Conservation (phyloP, 2,329 filamentous ascomycete species). For the Metarhizium humberi region DNA sequence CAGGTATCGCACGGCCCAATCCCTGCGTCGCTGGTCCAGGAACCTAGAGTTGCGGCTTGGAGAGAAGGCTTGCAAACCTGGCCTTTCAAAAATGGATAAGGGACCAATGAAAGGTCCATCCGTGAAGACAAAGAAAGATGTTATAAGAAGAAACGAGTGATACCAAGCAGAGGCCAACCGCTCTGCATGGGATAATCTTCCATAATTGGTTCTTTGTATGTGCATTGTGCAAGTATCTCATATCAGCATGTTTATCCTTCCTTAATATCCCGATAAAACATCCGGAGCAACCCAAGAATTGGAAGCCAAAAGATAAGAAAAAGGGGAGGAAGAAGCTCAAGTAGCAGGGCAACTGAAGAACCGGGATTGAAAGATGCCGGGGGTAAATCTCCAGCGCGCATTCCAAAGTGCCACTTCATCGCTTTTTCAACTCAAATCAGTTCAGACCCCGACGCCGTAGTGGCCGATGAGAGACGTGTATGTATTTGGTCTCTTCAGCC, state of each 20-base stretch:
- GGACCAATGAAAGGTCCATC: background rate
- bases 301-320: background rate
- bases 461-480: background rate
- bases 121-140: background rate
- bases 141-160: background rate
- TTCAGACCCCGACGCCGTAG: background rate
- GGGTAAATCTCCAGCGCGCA: background rate
- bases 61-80: background rate
- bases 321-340: background rate
- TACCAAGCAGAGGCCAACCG: background rate
- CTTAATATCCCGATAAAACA: background rate
- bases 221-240: slow-evolving; percentile 3
- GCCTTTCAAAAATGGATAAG: background rate
- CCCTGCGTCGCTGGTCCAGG: background rate
- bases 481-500: background rate
- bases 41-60: background rate
- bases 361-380: background rate
- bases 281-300: background rate
- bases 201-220: background rate
- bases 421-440: background rate
- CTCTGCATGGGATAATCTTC: background rate
- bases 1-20: background rate
- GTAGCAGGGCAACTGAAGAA: background rate
- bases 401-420: background rate
- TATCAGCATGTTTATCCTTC: slow-evolving; percentile 5